Conservation (phyloP, 176 grass and related monocot species). For the Zoysia japonica region DNA sequence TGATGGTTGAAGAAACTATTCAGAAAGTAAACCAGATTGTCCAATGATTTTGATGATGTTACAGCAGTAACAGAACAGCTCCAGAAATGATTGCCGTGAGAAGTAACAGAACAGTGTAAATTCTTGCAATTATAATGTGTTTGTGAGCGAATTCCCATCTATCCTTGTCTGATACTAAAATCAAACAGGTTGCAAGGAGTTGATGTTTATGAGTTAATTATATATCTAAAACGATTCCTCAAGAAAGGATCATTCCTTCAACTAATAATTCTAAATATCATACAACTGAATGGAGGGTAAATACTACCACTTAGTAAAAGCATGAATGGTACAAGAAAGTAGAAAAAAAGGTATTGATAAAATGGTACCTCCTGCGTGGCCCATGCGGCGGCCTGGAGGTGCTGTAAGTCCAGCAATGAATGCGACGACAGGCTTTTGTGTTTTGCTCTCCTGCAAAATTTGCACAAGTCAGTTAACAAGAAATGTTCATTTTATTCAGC, state of each 20-base stretch:
- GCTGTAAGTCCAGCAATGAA: slow-evolving; percentile 99
- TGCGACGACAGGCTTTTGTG: slow-evolving; percentile 91
- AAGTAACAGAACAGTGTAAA: not conserved
- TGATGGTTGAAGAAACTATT: not conserved
- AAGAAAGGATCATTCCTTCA: not conserved
- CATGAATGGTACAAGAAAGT: not conserved
- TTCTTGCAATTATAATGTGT: not conserved
- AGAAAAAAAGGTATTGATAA: slow-evolving; percentile 25
- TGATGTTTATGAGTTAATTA: slow-evolving; percentile 2
- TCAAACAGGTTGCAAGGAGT: not conserved
- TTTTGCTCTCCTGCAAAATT: slow-evolving; percentile 76
- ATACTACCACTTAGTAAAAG: not conserved
- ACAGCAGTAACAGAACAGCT: not conserved
- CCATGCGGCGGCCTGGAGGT: slow-evolving; percentile 96
- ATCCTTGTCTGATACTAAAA: too few relatives aligned
- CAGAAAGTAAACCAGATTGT: slow-evolving; percentile 18
- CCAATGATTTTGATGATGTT: not conserved
- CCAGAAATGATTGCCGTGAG: not conserved
- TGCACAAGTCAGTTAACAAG: slow-evolving; percentile 9
- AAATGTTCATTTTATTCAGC: slow-evolving; percentile 1
- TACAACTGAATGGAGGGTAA: not conserved
- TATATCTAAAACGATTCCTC: not conserved
- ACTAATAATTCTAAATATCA: slow-evolving; percentile 13
- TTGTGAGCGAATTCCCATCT: not conserved
- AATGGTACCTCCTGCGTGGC: slow-evolving; percentile 91